Base-by-base conservation (phyloP, 2,329 filamentous ascomycete species). In the Nothophaeocryptopus gaeumannii region DNA sequence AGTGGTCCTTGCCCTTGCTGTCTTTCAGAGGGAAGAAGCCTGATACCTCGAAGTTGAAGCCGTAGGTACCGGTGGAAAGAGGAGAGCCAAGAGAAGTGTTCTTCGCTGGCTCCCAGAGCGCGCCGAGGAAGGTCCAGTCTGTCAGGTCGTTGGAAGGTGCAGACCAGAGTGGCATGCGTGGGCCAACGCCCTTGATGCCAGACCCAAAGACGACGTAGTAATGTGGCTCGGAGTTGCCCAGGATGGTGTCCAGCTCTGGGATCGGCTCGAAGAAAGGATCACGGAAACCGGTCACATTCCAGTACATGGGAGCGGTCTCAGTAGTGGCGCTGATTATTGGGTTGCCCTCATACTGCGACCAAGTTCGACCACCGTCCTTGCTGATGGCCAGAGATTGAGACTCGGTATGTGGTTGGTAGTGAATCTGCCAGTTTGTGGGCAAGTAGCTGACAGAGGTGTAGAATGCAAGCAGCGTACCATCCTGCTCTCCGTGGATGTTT, bases 31-130 rank as follows among this genome's bases (percentile, higher is more conserved):
- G 69, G 62, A 74, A 76, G 64, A 75, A 74, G 50, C 74, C 73
- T 0, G 71, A 74, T 49, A 75, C 73, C 56, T 76, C 74, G 39
- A 75, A 75, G 58, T 76, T 76, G 63, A 68, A 75, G 8, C 65
- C 73, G 45, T 74, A 74, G 1, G 66, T 68, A 14, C 73, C 72
- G 7, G 74, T 75, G 43, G 71, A 67, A 5, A 74, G 52, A 5
- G 72, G 51, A 11, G 68, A 67, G 5, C 71, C 72, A 5, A 75
- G 61, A n/a, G 66, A 70, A 10, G 65, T 68, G 56, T 75, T 75
- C 10, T 52, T 61, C 3, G 62, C 63, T 4, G 73, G 73, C 58
- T 75, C 73, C 70, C 72, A 75, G 5, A 76, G 60, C 9, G 73
- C 67, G 12, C 74, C 73, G 2, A 74, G 59, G 66, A 74, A 76